These are phyloP conservation scores for Xylariaceae sp. DNA, from an alignment of 2,329 filamentous ascomycete species.

Conservation along the genomic window DNA sequence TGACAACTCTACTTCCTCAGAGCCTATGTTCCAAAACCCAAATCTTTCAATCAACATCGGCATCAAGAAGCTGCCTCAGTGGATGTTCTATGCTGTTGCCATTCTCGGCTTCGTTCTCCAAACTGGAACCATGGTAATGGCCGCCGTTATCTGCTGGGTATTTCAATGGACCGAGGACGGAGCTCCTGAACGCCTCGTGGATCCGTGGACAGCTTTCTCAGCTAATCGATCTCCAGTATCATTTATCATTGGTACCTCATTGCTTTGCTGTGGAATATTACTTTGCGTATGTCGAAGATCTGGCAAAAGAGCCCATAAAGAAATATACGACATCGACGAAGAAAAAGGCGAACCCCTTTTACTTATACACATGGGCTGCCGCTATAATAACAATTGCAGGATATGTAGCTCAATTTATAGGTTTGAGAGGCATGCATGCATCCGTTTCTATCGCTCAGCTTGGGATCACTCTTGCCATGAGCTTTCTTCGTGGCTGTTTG, in stretches of 20 bases:
- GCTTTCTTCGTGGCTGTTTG: neutral
- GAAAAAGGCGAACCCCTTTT: neutral
- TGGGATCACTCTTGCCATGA: neutral
- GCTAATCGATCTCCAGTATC: no score
- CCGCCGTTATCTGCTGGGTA: no score
- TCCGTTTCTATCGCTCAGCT: constrained; percentile 1
- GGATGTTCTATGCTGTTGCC: neutral
- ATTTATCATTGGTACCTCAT: constrained; percentile 1
- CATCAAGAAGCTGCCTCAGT: neutral
- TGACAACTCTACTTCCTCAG: neutral
- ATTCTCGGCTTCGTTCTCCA: neutral
- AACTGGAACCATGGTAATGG: neutral
- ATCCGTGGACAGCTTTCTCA: no score
- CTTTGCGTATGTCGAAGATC: neutral
- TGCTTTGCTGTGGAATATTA: neutral
- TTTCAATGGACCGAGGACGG: no score
- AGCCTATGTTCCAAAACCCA: neutral
- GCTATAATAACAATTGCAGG: neutral
- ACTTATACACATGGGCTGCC: neutral
- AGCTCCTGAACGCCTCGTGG: no score
- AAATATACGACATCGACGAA: constrained; percentile 4
- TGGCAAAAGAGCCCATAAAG: neutral
- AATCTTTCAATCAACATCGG: constrained; percentile 21
- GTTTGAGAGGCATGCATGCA: neutral
- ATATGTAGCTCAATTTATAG: constrained; percentile 1